A percentile compares a stretch with the other conserved stretches of the same genome.
Evolutionary conservation across 2,329 filamentous ascomycete genomes (phyloP).

Genomic region (Parastagonospora nodorum): DNA sequence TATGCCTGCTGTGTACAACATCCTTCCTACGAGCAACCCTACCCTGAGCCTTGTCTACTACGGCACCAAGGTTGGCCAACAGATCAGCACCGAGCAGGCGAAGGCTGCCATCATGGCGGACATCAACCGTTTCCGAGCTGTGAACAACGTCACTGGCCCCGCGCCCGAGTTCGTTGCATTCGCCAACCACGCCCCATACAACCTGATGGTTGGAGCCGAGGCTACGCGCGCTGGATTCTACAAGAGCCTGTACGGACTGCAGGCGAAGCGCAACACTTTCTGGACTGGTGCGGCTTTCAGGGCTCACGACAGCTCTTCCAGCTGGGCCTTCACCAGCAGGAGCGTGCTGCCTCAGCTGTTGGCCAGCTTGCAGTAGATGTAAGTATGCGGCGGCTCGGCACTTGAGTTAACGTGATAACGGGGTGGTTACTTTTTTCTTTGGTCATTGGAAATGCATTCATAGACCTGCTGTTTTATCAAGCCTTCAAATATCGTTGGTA

Average conservation of each 20-base stretch:
- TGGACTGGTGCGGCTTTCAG: constrained; percentile 26
- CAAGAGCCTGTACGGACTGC: constrained; percentile 24
- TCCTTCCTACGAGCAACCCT: constrained; percentile 24
- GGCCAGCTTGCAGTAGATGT: neutral
- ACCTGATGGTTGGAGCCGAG: constrained; percentile 14
- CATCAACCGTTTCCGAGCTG: constrained; percentile 14
- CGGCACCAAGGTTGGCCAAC: constrained; percentile 12
- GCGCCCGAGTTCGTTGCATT: constrained; percentile 27
- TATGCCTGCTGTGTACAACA: constrained; percentile 37
- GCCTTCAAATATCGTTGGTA: too few relatives aligned
- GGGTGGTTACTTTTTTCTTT: too few relatives aligned
- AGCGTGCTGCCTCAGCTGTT: constrained; percentile 39
- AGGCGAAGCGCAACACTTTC: constrained; percentile 25
- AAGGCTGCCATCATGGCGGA: constrained; percentile 21
- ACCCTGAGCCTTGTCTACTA: constrained; percentile 19
- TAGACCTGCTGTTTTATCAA: too few relatives aligned
- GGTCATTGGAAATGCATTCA: too few relatives aligned
- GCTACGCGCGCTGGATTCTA: constrained; percentile 26
- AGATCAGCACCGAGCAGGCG: constrained; percentile 18
- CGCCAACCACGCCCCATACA: constrained; percentile 33
- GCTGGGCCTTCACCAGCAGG: constrained; percentile 41
- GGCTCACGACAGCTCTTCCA: constrained; percentile 19
- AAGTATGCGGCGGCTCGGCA: too few relatives aligned
- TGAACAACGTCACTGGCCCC: constrained; percentile 4
- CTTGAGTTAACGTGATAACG: too few relatives aligned